A percentile compares a stretch with the other conserved stretches of the same genome.
These are phyloP conservation scores for Sporothrix pseudoabietina DNA, from an alignment of 2,329 filamentous ascomycete species.

Conservation along the genomic window DNA sequence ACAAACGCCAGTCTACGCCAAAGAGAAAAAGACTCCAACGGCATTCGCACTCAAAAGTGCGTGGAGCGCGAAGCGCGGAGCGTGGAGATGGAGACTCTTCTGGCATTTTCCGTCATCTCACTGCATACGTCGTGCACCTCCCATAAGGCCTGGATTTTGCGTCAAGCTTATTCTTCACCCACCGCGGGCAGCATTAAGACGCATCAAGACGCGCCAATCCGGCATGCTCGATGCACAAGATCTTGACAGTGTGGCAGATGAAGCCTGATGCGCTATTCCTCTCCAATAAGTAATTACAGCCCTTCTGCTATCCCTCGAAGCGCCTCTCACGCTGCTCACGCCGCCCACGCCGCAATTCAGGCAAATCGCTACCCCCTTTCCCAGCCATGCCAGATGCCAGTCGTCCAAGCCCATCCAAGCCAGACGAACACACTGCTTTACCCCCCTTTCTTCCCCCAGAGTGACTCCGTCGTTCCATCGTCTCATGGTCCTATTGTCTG, in stretches of 20 bases:
- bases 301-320: background rate
- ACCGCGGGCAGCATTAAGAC: background rate
- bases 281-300: too few relatives aligned
- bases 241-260: background rate
- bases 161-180: background rate
- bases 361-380: background rate
- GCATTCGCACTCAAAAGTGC: background rate
- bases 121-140: slow-evolving; percentile 5
- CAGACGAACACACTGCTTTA: background rate
- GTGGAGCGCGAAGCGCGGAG: background rate
- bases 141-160: background rate
- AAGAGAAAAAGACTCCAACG: background rate
- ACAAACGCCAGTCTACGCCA: too few relatives aligned
- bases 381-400: background rate
- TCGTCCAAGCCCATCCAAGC: background rate
- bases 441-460: background rate
- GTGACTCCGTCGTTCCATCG: background rate
- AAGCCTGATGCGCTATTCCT: background rate
- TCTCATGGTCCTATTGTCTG: background rate
- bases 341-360: background rate
- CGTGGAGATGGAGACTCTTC: slow-evolving; percentile 7
- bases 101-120: slow-evolving; percentile 20
- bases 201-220: background rate
- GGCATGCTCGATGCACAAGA: background rate
- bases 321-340: background rate